These are phyloP conservation scores for Fraxinus albicans DNA, from an alignment of 305 asterid genomes.

Conservation along the genomic window DNA sequence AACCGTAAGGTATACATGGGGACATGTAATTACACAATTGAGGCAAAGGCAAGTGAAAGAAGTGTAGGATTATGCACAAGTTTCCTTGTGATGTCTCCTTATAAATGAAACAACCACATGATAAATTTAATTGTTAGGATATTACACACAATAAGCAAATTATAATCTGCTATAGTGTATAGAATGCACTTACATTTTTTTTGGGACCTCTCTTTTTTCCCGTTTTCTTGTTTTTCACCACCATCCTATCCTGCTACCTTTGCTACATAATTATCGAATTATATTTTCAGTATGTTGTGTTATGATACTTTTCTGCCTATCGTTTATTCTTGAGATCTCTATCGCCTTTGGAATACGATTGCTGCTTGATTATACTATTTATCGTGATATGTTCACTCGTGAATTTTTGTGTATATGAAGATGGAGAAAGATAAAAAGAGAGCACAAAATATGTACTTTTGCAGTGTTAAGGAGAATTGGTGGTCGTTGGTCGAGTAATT, in stretches of 20 bases:
- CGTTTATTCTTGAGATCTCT: not conserved
- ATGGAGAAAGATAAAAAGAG: not conserved
- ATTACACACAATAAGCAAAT: slow-evolving; percentile 35
- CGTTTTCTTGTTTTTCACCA: not conserved
- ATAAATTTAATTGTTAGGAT: slow-evolving; percentile 43
- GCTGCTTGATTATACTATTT: not conserved
- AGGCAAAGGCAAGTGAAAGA: slow-evolving; percentile 38
- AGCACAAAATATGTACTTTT: not conserved
- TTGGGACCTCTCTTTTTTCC: not conserved
- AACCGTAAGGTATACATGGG: slow-evolving; percentile 85
- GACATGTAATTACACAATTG: slow-evolving; percentile 54
- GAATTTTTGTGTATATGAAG: not conserved
- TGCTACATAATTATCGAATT: not conserved
- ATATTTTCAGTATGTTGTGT: not conserved
- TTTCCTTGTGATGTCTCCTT: slow-evolving; percentile 42
- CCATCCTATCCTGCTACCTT: not conserved
- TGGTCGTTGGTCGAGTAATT: not conserved
- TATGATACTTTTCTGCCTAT: not conserved
- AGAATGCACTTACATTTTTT: slow-evolving; percentile 6
- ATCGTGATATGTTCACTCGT: not conserved
- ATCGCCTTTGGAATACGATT: not conserved
- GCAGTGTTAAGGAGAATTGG: not conserved
- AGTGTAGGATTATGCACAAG: slow-evolving; percentile 35
- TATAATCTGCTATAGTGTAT: slow-evolving; percentile 32
- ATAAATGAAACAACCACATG: slow-evolving; percentile 41